Conservation (phyloP, 192 early-diverging fungal genomes). For the Chytriomyces hyalinus region DNA sequence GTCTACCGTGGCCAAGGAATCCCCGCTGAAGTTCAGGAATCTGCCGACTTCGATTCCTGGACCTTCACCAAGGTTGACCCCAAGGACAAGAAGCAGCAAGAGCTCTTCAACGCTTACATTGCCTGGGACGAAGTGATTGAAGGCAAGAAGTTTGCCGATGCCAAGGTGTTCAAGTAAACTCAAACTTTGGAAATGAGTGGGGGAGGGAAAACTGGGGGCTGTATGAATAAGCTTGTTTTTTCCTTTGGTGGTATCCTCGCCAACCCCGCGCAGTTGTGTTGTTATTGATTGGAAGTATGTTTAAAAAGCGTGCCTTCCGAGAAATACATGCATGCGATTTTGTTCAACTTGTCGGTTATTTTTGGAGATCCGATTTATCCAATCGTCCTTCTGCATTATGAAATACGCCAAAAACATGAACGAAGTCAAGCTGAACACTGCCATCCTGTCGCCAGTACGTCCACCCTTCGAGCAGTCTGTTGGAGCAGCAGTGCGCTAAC, state of each 20-base stretch:
- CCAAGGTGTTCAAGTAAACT: conserved; percentile 65
- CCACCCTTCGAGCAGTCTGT: not conserved
- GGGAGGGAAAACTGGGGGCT: too few species aligned
- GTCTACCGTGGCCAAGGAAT: conserved; percentile 86
- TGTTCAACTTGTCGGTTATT: not conserved
- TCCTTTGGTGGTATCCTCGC: not conserved
- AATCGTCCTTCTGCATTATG: not conserved
- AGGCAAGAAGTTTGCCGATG: conserved; percentile 78
- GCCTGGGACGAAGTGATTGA: conserved; percentile 86
- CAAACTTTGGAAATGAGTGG: too few species aligned
- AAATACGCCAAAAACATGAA: not conserved
- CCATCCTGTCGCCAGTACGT: not conserved
- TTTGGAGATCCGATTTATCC: not conserved
- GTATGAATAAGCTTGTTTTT: not conserved
- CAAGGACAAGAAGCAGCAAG: conserved; percentile 62
- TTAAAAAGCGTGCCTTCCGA: not conserved
- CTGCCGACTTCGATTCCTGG: conserved; percentile 90
- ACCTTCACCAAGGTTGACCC: conserved; percentile 77
- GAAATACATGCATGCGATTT: not conserved
- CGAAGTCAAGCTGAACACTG: not conserved
- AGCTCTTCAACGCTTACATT: conserved; percentile 72
- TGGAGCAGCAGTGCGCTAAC: not conserved
- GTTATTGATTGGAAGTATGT: not conserved
- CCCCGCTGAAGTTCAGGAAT: conserved; percentile 78
- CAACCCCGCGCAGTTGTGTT: not conserved